Percentiles rank a stretch among this genome's conserved stretches.
Conservation (phyloP, 257 asterid species). For the Henckelia pumila region DNA sequence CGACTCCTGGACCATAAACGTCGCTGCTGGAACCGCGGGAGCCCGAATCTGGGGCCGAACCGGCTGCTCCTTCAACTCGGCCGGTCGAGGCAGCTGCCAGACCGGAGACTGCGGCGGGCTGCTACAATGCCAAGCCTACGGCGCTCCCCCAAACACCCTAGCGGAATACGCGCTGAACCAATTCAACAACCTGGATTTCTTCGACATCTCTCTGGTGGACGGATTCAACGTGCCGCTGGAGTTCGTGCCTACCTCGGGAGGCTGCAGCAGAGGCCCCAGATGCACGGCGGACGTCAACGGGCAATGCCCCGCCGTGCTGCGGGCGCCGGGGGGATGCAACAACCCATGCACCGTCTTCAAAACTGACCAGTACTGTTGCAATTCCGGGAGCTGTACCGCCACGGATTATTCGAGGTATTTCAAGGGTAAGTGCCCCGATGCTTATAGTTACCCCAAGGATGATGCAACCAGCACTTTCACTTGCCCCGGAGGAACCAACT, state of each 20-base stretch:
- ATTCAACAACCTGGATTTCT: conserved; percentile 41
- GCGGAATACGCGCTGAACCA: conserved; percentile 51
- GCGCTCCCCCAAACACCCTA: conserved; percentile 55
- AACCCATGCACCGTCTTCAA: conserved; percentile 46
- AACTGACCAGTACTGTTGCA: conserved; percentile 41
- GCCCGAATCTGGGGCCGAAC: conserved; percentile 46
- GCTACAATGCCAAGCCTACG: conserved; percentile 42
- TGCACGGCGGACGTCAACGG: conserved; percentile 42
- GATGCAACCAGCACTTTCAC: conserved; percentile 48
- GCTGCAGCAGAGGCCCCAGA: conserved; percentile 35
- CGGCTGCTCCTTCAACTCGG: conserved; percentile 36
- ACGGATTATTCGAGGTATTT: conserved; percentile 41
- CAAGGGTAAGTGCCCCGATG: conserved; percentile 47
- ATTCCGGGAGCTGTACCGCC: conserved; percentile 31
- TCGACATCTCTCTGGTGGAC: conserved; percentile 58
- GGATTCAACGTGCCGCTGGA: conserved; percentile 67
- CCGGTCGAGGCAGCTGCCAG: conserved; percentile 39
- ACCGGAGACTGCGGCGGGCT: conserved; percentile 57
- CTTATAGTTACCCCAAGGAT: conserved; percentile 49
- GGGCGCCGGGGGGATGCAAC: conserved; percentile 44
- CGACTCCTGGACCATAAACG: conserved; percentile 39
- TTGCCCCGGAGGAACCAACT: conserved; percentile 47
- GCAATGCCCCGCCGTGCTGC: conserved; percentile 43
- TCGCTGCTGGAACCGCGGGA: conserved; percentile 28
- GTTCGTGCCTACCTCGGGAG: conserved; percentile 27